Conservation (phyloP, 2,329 filamentous ascomycete species). For the Setomelanomma holmii region DNA sequence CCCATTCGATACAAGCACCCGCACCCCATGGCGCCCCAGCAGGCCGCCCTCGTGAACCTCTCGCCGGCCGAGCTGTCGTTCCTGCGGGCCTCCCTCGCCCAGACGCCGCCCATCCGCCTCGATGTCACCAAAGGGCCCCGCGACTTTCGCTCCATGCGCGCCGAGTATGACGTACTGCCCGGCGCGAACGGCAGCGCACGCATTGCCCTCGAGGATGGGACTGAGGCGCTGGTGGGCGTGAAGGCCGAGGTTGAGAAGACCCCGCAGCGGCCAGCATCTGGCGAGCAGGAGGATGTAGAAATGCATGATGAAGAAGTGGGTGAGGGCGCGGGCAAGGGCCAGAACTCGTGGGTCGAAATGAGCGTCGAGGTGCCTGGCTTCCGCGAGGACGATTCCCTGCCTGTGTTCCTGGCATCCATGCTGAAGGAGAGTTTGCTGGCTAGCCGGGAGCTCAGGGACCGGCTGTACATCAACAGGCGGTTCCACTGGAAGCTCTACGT, state of each 20-base stretch:
- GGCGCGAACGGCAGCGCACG: conserved; percentile 90
- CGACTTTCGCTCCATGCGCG: conserved; percentile 89
- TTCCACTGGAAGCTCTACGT: conserved; percentile 98
- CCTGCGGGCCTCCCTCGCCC: conserved; percentile 84
- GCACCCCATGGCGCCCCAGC: conserved; percentile 41
- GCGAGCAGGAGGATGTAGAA: conserved; percentile 45
- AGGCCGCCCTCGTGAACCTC: conserved; percentile 70
- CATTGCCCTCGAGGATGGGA: conserved; percentile 93
- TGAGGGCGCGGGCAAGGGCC: conserved; percentile 47
- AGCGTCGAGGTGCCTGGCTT: conserved; percentile 90
- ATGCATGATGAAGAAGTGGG: conserved; percentile 46
- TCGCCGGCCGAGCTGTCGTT: conserved; percentile 97
- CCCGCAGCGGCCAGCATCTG: conserved; percentile 33
- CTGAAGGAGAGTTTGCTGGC: conserved; percentile 84
- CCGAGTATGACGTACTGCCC: conserved; percentile 89
- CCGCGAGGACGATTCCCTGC: conserved; percentile 88
- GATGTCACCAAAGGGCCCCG: conserved; percentile 68
- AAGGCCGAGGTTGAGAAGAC: conserved; percentile 93
- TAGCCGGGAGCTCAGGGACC: conserved; percentile 69
- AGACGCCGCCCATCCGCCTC: conserved; percentile 83
- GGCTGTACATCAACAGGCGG: conserved; percentile 83
- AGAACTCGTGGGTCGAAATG: conserved; percentile 85
- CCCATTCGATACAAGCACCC: conserved; percentile 11
- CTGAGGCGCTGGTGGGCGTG: conserved; percentile 92
- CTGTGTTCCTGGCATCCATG: conserved; percentile 87